Conservation (phyloP, 345 rosid species). For the sweet orange (Citrus sinensis) region DNA sequence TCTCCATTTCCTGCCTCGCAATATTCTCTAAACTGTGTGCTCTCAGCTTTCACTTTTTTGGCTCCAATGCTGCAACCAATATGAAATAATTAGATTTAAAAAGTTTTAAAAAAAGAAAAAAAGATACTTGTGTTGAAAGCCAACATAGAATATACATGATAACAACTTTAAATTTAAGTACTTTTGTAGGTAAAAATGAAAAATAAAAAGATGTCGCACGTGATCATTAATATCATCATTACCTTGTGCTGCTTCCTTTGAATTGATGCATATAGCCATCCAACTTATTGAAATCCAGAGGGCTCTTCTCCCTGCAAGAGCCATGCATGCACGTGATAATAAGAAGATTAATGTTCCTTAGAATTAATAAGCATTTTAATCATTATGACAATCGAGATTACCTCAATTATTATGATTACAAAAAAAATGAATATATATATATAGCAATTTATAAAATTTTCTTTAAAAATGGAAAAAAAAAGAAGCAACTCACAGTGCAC, state of each 20-base stretch:
- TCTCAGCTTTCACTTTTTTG: slow-evolving; percentile 85
- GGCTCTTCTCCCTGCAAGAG: slow-evolving; percentile 44
- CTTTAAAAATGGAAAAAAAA: too few species aligned
- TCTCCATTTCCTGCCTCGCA: slow-evolving; percentile 78
- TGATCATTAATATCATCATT: background rate
- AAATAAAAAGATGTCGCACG: too few species aligned
- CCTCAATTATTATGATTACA: background rate
- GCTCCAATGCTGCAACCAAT: slow-evolving; percentile 83
- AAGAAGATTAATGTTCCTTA: background rate
- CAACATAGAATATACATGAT: slow-evolving; percentile 30
- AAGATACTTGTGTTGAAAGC: slow-evolving; percentile 16
- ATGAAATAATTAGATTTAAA: slow-evolving; percentile 7
- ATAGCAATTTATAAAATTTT: too few species aligned
- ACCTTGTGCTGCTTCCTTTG: slow-evolving; percentile 95
- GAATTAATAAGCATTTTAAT: background rate
- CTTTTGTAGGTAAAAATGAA: background rate
- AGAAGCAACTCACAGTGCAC: slow-evolving; percentile 43
- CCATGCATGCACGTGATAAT: background rate
- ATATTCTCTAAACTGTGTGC: slow-evolving; percentile 76
- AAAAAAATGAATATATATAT: background rate
- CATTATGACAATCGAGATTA: background rate
- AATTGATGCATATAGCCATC: slow-evolving; percentile 89
- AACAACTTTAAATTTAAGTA: slow-evolving; percentile 3
- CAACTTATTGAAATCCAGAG: slow-evolving; percentile 59
- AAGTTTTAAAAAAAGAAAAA: too few species aligned